Evolutionary conservation across 768 basidiomycete species (phyloP).

Genomic region (Lyophyllum decastes): DNA sequence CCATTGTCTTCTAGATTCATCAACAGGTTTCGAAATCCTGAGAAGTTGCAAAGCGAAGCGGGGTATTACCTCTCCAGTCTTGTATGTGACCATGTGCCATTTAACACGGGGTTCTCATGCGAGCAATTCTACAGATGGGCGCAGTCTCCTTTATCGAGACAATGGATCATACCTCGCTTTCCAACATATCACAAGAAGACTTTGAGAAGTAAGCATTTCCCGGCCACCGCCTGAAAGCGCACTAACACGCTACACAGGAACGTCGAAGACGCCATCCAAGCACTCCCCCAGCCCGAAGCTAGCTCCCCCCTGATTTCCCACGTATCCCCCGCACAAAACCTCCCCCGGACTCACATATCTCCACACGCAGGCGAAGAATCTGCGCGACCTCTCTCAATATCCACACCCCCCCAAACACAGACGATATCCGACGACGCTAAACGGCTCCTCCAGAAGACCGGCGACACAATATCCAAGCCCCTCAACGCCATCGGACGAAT

Average conservation of each 20-base stretch:
- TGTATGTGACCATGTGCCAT: conserved; percentile 42
- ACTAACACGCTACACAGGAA: conserved; percentile 33
- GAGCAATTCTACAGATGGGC: conserved; percentile 64
- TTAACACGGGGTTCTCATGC: background rate
- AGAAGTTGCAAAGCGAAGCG: conserved; percentile 90
- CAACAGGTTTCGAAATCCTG: conserved; percentile 88
- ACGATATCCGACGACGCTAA: conserved; percentile 71
- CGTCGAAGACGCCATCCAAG: conserved; percentile 53
- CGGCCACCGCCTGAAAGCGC: background rate
- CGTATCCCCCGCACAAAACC: conserved; percentile 23
- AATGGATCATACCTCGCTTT: conserved; percentile 93
- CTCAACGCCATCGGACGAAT: conserved; percentile 88
- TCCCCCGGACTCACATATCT: conserved; percentile 24
- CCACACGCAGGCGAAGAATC: conserved; percentile 87
- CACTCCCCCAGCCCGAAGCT: conserved; percentile 46
- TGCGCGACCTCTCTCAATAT: conserved; percentile 73
- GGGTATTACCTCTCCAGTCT: conserved; percentile 97
- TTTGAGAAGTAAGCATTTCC: conserved; percentile 68
- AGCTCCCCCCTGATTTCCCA: conserved; percentile 34
- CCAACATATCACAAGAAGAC: conserved; percentile 91
- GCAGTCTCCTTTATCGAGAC: conserved; percentile 98
- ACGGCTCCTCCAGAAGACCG: conserved; percentile 84
- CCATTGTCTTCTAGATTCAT: conserved; percentile 67
- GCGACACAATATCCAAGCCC: conserved; percentile 88
- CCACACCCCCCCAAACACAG: conserved; percentile 45